Evolutionary conservation across 1,139 yeast genomes (phyloP).

Genomic region (Yamadazyma atmosphaerica): DNA sequence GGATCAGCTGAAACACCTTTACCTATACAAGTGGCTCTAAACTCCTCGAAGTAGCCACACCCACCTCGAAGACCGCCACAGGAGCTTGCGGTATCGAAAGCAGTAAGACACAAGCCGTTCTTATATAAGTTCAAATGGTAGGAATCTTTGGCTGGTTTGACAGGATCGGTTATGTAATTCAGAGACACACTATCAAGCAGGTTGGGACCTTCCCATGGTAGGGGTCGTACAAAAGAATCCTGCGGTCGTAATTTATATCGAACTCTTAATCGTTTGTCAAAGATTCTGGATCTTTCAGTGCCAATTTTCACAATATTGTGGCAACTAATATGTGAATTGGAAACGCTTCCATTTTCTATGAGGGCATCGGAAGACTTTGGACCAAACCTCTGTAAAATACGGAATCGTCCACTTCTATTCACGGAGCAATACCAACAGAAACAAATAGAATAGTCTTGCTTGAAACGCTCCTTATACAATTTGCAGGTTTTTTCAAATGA

Average conservation of each 20-base stretch:
- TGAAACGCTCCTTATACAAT: slow-evolving; percentile 6
- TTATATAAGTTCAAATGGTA: neutral
- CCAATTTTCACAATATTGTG: slow-evolving; percentile 11
- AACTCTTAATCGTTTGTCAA: neutral
- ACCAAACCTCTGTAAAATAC: neutral
- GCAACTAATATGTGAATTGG: slow-evolving; percentile 11
- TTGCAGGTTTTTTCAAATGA: slow-evolving; percentile 14
- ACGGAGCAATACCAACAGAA: slow-evolving; percentile 17
- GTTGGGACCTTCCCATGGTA: neutral
- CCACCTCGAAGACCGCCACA: slow-evolving; percentile 1
- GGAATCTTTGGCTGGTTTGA: neutral
- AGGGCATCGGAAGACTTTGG: slow-evolving; percentile 3
- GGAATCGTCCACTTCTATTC: slow-evolving; percentile 5
- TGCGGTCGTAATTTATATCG: neutral
- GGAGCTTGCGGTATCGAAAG: neutral
- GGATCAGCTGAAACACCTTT: neutral
- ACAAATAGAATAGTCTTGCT: slow-evolving; percentile 17
- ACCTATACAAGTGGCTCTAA: neutral
- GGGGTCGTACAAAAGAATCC: neutral
- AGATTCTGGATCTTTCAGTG: slow-evolving; percentile 4
- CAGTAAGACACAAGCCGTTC: slow-evolving; percentile 1
- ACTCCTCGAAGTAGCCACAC: slow-evolving; percentile 1
- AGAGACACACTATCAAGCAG: neutral
- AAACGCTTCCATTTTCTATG: neutral
- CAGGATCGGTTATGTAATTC: neutral